A percentile compares a stretch with the other conserved stretches of the same genome.
phyloP scores from a whole-genome alignment of 306 rosid genomes.

The Quercus wislizeni region DNA sequence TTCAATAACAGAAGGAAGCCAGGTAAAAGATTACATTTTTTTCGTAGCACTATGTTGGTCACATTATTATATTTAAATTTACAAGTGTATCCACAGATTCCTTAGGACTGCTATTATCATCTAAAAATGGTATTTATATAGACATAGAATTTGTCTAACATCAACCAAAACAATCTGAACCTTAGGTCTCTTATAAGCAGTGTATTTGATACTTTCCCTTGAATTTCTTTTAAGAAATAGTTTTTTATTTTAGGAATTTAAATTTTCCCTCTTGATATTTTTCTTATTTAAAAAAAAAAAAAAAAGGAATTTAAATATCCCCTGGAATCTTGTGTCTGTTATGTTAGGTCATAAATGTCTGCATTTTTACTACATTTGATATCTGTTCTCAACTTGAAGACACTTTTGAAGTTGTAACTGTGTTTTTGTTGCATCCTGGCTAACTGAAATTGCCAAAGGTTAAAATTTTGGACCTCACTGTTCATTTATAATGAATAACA shows the following conservation, averaged over 20 bases:
- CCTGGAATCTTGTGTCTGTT: no score
- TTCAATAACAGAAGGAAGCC: conserved; percentile 78
- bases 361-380: not conserved
- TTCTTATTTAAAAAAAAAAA: no score
- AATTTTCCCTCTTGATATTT: not conserved
- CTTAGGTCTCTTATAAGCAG: not conserved
- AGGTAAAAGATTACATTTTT: conserved; percentile 45
- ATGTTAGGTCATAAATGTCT: not conserved
- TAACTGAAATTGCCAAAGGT: not conserved
- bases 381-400: not conserved
- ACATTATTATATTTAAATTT: not conserved
- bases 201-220: not conserved
- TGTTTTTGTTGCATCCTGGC: not conserved
- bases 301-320: no score
- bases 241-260: not conserved
- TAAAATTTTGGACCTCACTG: not conserved
- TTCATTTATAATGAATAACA: not conserved
- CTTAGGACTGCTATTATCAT: not conserved
- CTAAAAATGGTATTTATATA: not conserved
- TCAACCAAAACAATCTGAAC: not conserved
- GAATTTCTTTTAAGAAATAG: not conserved
- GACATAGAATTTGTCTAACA: not conserved
- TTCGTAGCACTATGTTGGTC: not conserved
- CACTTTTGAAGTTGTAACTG: not conserved
- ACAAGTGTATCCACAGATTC: not conserved